Conservation (phyloP, 75 land plant genomes). For the Larix kaempferi region DNA sequence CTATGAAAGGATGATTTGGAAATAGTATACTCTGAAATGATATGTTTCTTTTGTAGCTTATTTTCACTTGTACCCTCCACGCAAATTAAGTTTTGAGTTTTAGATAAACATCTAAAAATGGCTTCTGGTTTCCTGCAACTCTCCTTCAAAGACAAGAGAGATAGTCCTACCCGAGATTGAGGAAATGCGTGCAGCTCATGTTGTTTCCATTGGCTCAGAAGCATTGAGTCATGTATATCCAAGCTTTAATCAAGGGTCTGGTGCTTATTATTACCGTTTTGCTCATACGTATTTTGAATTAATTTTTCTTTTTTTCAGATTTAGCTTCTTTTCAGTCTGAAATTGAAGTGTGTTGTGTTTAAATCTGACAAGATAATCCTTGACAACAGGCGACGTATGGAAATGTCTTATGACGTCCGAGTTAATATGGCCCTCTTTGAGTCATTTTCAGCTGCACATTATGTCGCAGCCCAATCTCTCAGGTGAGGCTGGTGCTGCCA, state of each 20-base stretch:
- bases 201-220: conserved; percentile 86
- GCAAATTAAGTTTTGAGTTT: background rate
- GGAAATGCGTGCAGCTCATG: conserved; percentile 72
- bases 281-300: background rate
- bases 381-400: conserved; percentile 25
- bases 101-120: background rate
- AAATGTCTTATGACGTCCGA: conserved; percentile 59
- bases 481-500: conserved; percentile 36
- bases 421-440: conserved; percentile 61
- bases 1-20: background rate
- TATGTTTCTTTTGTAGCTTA: background rate
- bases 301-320: background rate
- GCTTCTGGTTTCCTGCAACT: background rate
- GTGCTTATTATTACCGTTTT: conserved; percentile 3
- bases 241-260: conserved; percentile 48
- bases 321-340: background rate
- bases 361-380: conserved; percentile 5
- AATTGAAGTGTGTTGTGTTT: background rate
- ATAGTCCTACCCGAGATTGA: conserved; percentile 81
- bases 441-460: conserved; percentile 69
- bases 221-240: conserved; percentile 39
- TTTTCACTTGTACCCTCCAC: background rate
- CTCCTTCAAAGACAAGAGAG: conserved; percentile 54
- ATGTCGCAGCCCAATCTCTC: conserved; percentile 75
- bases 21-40: conserved; percentile 1